phyloP scores from a whole-genome alignment of 306 rosid genomes.

The Dryas drummondii region DNA sequence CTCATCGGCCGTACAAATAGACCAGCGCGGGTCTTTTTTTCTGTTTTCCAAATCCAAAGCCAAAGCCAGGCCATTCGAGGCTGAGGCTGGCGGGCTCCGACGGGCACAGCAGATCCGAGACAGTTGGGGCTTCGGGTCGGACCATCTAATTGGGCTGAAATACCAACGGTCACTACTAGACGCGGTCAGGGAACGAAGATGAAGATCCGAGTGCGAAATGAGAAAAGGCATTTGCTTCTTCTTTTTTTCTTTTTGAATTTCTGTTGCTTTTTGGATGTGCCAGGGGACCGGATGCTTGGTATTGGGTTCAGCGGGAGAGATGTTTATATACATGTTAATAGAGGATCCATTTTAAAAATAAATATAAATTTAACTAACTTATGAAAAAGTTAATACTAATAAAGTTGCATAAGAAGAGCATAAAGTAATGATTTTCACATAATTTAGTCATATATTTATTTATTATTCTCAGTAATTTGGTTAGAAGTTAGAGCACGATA shows the following conservation, averaged over 20 bases:
- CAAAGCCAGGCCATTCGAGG: slow-evolving; percentile 19
- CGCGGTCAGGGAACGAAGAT: slow-evolving; percentile 3
- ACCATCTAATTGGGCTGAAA: slow-evolving; percentile 11
- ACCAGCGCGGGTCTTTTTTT: slow-evolving; percentile 25
- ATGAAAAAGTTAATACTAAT: no score
- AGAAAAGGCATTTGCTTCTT: slow-evolving; percentile 12
- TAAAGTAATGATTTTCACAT: no score
- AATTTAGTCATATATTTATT: no score
- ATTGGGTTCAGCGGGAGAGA: not conserved
- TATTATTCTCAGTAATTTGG: no score
- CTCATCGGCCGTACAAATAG: slow-evolving; percentile 79
- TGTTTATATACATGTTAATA: no score
- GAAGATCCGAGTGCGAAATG: slow-evolving; percentile 1
- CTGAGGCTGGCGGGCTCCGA: slow-evolving; percentile 7
- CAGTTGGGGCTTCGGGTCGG: slow-evolving; percentile 34
- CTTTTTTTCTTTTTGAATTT: no score
- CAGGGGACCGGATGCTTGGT: no score
- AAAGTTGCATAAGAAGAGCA: no score
- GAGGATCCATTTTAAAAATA: no score
- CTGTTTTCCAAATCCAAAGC: slow-evolving; percentile 29
- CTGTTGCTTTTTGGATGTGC: not conserved
- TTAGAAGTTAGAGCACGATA: no score
- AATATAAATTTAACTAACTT: no score
- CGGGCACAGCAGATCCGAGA: not conserved
- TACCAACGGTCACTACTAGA: not conserved